These are phyloP conservation scores for Scedosporium apiospermum DNA, from an alignment of 2,329 filamentous ascomycete genomes.

Conservation along the genomic window DNA sequence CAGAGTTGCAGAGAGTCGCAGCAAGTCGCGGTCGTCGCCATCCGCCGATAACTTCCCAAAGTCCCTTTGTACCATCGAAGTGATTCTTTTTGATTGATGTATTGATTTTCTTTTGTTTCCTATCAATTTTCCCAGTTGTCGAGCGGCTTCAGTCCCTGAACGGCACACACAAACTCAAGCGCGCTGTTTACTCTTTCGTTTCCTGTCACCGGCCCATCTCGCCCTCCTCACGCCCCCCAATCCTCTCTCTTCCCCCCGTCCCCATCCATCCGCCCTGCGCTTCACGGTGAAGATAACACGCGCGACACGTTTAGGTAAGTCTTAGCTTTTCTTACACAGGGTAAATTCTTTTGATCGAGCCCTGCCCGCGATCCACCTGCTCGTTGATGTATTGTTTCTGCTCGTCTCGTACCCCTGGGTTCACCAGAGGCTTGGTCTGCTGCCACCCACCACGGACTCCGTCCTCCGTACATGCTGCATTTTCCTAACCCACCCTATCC, in stretches of 20 bases:
- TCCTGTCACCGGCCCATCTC: background rate
- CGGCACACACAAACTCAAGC: background rate
- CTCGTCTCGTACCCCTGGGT: background rate
- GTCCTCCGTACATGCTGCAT: slow-evolving; percentile 3
- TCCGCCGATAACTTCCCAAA: slow-evolving; percentile 3
- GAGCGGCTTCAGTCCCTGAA: background rate
- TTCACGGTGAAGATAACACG: slow-evolving; percentile 4
- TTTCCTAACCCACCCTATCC: background rate
- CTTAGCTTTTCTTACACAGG: background rate
- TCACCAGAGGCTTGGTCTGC: background rate
- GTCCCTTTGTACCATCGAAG: slow-evolving; percentile 5
- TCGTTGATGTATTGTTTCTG: background rate
- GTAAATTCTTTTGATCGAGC: background rate
- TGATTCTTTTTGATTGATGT: background rate
- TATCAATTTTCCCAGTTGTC: background rate
- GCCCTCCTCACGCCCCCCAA: slow-evolving; percentile 1
- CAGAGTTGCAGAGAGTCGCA: slow-evolving; percentile 6
- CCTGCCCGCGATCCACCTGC: background rate
- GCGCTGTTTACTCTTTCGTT: slow-evolving; percentile 3
- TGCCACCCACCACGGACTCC: slow-evolving; percentile 4
- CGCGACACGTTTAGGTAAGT: slow-evolving; percentile 6
- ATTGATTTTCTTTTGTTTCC: background rate
- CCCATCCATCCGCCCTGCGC: slow-evolving; percentile 2
- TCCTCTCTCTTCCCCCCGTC: background rate
- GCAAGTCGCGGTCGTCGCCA: slow-evolving; percentile 6